A percentile compares a stretch with the other conserved stretches of the same genome.
Conservation (phyloP, 306 rosid genomes). For the Phaseolus lunatus region DNA sequence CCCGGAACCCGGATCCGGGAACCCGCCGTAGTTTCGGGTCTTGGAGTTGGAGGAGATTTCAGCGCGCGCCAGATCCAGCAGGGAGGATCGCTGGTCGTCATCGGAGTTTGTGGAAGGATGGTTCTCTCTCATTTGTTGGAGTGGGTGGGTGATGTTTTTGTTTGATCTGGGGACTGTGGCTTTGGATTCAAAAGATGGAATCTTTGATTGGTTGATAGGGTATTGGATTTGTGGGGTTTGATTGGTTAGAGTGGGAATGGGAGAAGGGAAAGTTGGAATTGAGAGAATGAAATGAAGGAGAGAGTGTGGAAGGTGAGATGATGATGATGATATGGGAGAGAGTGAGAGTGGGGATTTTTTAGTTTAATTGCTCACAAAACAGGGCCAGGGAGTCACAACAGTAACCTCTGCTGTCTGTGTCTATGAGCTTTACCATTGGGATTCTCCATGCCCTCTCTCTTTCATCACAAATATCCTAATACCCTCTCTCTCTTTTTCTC, state of each 20-base stretch:
- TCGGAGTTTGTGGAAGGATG: slow-evolving; percentile 59
- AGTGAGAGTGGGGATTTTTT: slow-evolving; percentile 39
- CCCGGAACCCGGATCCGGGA: slow-evolving; percentile 45
- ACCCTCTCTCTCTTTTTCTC: slow-evolving; percentile 48
- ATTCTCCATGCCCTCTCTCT: slow-evolving; percentile 65
- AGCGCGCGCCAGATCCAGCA: slow-evolving; percentile 62
- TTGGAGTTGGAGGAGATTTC: slow-evolving; percentile 55
- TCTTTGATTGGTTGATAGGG: slow-evolving; percentile 36
- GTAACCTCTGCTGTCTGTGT: slow-evolving; percentile 66
- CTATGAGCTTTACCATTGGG: slow-evolving; percentile 67
- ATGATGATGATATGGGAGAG: slow-evolving; percentile 21
- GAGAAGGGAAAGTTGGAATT: neutral
- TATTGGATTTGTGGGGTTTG: slow-evolving; percentile 42
- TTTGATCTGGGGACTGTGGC: slow-evolving; percentile 49
- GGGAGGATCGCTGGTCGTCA: slow-evolving; percentile 75
- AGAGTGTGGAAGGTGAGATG: neutral
- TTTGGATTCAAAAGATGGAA: slow-evolving; percentile 38
- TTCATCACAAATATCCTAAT: slow-evolving; percentile 63
- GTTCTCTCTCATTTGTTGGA: slow-evolving; percentile 55
- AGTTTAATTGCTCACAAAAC: slow-evolving; percentile 54
- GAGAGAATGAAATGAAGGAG: neutral
- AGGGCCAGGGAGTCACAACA: slow-evolving; percentile 55
- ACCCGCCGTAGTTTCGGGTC: slow-evolving; percentile 55
- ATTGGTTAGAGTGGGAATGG: slow-evolving; percentile 30
- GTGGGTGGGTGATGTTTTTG: neutral